Conservation (phyloP, 2,329 filamentous ascomycete species). For the Aspergillus sp. region DNA sequence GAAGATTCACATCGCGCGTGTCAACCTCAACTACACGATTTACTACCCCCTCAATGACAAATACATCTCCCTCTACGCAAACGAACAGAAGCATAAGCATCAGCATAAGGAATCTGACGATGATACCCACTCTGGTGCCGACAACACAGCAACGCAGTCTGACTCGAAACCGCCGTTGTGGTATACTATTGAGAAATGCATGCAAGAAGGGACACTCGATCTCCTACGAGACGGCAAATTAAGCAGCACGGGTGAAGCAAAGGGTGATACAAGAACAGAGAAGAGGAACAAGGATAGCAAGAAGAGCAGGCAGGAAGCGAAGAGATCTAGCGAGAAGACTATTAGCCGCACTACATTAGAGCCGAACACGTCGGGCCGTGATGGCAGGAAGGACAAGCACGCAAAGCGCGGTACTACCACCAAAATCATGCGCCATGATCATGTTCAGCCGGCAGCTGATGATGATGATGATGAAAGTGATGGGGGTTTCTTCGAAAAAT, state of each 20-base stretch:
- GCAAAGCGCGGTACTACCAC: constrained; percentile 1
- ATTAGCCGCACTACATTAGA: background rate
- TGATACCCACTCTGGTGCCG: constrained; percentile 8
- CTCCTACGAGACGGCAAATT: constrained; percentile 36
- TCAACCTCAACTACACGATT: constrained; percentile 56
- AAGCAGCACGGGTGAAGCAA: constrained; percentile 4
- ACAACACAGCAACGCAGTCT: background rate
- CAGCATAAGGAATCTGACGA: constrained; percentile 1
- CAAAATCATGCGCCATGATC: constrained; percentile 4
- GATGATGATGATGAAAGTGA: constrained; percentile 27
- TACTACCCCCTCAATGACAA: constrained; percentile 54
- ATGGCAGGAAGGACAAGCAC: constrained; percentile 4
- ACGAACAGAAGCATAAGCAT: constrained; percentile 21
- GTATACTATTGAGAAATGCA: constrained; percentile 38
- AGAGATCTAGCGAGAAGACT: constrained; percentile 6
- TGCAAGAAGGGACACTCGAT: constrained; percentile 36
- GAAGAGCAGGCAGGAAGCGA: constrained; percentile 5
- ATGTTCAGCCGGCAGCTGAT: constrained; percentile 2
- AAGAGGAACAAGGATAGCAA: constrained; percentile 7
- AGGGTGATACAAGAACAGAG: background rate
- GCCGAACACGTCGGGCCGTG: constrained; percentile 1
- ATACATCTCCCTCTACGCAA: constrained; percentile 50
- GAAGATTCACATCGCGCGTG: constrained; percentile 42
- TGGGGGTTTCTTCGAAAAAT: constrained; percentile 33
- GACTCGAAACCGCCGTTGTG: constrained; percentile 34